A percentile compares a stretch with the other conserved stretches of the same genome.
These are phyloP conservation scores for Fermentozyma sake DNA, from an alignment of 1,139 yeast species.

Conservation along the genomic window DNA sequence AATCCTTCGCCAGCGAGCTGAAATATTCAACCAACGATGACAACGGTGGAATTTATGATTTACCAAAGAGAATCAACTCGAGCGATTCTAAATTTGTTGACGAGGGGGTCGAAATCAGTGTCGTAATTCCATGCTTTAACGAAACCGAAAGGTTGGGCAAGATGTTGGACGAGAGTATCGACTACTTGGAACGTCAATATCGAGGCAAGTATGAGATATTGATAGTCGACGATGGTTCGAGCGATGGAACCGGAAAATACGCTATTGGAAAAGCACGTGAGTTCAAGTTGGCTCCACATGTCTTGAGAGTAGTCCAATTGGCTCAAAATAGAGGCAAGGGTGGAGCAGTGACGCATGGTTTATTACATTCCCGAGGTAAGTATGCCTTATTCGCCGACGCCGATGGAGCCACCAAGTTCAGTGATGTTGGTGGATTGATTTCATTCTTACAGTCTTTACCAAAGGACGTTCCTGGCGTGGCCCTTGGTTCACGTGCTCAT, in stretches of 20 bases:
- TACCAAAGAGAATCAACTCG: conserved; percentile 26
- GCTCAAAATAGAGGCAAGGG: conserved; percentile 88
- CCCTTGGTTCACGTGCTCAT: conserved; percentile 93
- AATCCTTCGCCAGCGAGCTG: conserved; percentile 49
- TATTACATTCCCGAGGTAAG: conserved; percentile 69
- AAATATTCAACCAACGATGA: conserved; percentile 41
- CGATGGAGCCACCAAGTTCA: conserved; percentile 88
- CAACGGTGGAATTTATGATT: conserved; percentile 14
- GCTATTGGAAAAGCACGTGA: conserved; percentile 63
- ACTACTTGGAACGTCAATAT: conserved; percentile 40
- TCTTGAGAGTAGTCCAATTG: conserved; percentile 64
- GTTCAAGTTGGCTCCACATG: conserved; percentile 50
- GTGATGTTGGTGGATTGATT: conserved; percentile 59
- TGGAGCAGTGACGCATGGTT: conserved; percentile 95
- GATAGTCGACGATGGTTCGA: conserved; percentile 88
- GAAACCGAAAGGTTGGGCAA: conserved; percentile 68
- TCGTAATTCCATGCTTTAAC: conserved; percentile 89
- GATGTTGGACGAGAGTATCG: conserved; percentile 78
- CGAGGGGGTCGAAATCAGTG: conserved; percentile 49
- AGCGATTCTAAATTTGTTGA: conserved; percentile 24
- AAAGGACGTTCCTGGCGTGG: conserved; percentile 55
- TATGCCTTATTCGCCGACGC: conserved; percentile 91
- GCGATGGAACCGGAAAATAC: conserved; percentile 70
- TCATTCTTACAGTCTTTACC: conserved; percentile 31
- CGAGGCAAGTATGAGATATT: conserved; percentile 61